Evolutionary conservation across 176 grass and related monocot genomes (phyloP).

Genomic region (Areca catechu): DNA sequence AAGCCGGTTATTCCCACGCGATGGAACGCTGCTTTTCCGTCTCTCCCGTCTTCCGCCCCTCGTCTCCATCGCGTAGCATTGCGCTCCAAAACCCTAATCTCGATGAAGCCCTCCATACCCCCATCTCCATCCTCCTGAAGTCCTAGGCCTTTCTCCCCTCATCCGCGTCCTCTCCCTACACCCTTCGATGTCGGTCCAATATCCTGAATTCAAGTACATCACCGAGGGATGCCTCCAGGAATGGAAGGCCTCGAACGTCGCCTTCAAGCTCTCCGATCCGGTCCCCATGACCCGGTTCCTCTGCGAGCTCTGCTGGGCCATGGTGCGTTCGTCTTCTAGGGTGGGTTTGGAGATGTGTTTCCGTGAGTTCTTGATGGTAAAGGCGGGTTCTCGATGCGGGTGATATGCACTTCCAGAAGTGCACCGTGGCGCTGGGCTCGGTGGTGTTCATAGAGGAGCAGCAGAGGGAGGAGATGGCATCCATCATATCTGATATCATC

Average conservation of each 20-base stretch:
- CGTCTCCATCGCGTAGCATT: no score
- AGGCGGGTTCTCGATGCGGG: slow-evolving; percentile 14
- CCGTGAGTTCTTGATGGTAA: slow-evolving; percentile 1
- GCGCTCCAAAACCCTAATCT: no score
- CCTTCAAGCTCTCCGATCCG: slow-evolving; percentile 60
- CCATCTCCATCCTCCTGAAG: slow-evolving; percentile 24
- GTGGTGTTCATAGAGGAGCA: slow-evolving; percentile 66
- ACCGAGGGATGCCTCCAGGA: slow-evolving; percentile 77
- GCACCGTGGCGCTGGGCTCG: slow-evolving; percentile 61
- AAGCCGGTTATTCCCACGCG: no score
- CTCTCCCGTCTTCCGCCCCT: no score
- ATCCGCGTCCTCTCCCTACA: neutral
- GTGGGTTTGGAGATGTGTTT: neutral
- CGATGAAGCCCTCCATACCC: neutral
- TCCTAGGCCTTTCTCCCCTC: neutral
- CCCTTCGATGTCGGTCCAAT: slow-evolving; percentile 27
- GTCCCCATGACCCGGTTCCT: slow-evolving; percentile 91
- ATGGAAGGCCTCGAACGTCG: slow-evolving; percentile 61
- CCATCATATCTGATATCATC: slow-evolving; percentile 77
- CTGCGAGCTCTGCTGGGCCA: slow-evolving; percentile 96
- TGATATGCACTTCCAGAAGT: slow-evolving; percentile 73
- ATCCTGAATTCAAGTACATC: slow-evolving; percentile 61
- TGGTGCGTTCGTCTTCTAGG: slow-evolving; percentile 28
- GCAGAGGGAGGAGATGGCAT: slow-evolving; percentile 46
- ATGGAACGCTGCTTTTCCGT: no score